Conservation (phyloP, 768 basidiomycete species). For the Mycena galericulata region DNA sequence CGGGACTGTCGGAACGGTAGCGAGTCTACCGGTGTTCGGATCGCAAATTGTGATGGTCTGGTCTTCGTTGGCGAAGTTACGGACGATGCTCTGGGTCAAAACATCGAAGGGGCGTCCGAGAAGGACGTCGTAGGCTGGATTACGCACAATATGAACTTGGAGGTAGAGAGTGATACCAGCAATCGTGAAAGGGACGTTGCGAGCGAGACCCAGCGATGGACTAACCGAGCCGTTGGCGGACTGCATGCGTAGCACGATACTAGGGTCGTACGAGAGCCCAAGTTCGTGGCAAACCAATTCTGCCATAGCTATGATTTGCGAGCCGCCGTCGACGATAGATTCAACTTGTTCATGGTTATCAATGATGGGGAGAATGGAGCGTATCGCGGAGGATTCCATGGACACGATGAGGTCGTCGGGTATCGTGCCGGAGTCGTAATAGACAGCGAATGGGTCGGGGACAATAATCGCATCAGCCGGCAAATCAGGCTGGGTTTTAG, state of each 20-base stretch:
- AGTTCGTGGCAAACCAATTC: constrained; percentile 30
- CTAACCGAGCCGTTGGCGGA: constrained; percentile 9
- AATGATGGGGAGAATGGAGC: not conserved
- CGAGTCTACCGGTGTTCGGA: not conserved
- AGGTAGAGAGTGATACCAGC: constrained; percentile 6
- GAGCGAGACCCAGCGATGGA: constrained; percentile 19
- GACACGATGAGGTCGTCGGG: constrained; percentile 19
- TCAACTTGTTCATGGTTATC: constrained; percentile 4
- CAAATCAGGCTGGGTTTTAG: not conserved
- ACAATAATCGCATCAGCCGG: not conserved
- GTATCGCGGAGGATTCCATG: constrained; percentile 24
- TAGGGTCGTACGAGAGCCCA: not conserved
- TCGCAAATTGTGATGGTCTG: constrained; percentile 13
- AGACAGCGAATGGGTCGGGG: not conserved
- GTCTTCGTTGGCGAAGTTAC: not conserved
- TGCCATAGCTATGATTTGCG: constrained; percentile 39
- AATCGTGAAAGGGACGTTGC: constrained; percentile 26
- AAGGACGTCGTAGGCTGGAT: not conserved
- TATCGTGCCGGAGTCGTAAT: not conserved
- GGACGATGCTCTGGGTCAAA: not conserved
- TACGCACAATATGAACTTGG: constrained; percentile 27
- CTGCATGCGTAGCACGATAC: not conserved
- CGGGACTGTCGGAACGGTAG: constrained; percentile 15
- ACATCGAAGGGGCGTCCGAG: constrained; percentile 30
- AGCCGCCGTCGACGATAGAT: constrained; percentile 37